Evolutionary conservation across 2,329 filamentous ascomycete genomes (phyloP).

Genomic region (Penicillium frequentans): DNA sequence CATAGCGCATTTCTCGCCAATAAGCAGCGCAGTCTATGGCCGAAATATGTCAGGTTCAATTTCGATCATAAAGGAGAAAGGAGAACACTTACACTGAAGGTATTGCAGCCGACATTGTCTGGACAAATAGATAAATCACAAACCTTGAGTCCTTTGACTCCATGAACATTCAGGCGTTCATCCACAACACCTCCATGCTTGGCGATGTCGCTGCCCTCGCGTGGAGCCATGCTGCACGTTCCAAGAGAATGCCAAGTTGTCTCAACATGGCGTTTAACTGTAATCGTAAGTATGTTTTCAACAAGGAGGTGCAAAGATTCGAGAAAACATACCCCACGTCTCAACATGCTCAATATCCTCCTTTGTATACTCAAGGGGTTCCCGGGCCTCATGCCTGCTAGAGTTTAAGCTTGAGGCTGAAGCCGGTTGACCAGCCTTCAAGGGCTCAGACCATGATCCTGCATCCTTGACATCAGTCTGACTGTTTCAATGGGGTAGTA

Average conservation of each 20-base stretch:
- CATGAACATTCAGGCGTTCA: conserved; percentile 74
- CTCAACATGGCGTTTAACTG: conserved; percentile 69
- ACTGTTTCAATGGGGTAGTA: not conserved
- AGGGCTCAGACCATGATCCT: conserved; percentile 62
- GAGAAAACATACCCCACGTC: conserved; percentile 52
- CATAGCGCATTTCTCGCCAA: conserved; percentile 72
- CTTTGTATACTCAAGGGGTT: conserved; percentile 66
- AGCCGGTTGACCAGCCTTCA: conserved; percentile 56
- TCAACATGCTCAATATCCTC: conserved; percentile 59
- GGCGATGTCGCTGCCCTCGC: conserved; percentile 75
- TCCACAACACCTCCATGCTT: conserved; percentile 73
- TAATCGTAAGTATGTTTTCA: not conserved
- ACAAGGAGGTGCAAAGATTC: not conserved
- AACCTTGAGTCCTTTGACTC: conserved; percentile 74
- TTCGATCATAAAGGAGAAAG: not conserved
- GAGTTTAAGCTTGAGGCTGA: conserved; percentile 59
- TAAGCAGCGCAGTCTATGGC: conserved; percentile 65
- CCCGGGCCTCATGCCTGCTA: conserved; percentile 60
- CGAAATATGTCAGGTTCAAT: not conserved
- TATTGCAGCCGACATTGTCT: conserved; percentile 73
- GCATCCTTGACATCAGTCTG: not conserved
- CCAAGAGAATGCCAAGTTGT: conserved; percentile 70
- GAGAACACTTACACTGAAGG: conserved; percentile 44
- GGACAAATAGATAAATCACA: conserved; percentile 75
- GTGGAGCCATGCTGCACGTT: conserved; percentile 76